phyloP scores from a whole-genome alignment of 352 stramenopile genomes.

The Phytophthora boehmeriae region DNA sequence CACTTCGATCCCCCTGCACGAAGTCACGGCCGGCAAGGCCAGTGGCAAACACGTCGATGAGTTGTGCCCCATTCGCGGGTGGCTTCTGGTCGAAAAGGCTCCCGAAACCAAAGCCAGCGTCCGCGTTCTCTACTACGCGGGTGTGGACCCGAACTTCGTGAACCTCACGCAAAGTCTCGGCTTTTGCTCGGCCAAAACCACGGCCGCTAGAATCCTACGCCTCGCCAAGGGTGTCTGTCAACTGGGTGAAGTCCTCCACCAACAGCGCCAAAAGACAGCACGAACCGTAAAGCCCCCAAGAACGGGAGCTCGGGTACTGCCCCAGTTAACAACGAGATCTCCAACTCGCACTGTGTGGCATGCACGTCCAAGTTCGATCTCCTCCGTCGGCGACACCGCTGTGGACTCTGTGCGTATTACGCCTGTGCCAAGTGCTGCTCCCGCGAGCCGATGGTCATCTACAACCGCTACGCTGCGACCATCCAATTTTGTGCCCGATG shows the following conservation, averaged over 20 bases:
- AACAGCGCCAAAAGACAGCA: constrained; percentile 22
- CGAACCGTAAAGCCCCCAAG: constrained; percentile 8
- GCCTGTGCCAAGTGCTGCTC: constrained; percentile 40
- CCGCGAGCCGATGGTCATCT: constrained; percentile 44
- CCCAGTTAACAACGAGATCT: constrained; percentile 16
- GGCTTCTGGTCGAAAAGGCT: constrained; percentile 37
- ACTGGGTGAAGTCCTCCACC: constrained; percentile 32
- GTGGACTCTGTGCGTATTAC: constrained; percentile 42
- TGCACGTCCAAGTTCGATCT: constrained; percentile 42
- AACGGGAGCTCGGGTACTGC: not conserved
- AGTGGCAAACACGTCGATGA: constrained; percentile 35
- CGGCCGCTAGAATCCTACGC: constrained; percentile 26
- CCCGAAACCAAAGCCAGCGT: constrained; percentile 34
- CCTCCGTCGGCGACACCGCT: constrained; percentile 31
- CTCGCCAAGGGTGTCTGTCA: constrained; percentile 38
- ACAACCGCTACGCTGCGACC: constrained; percentile 39
- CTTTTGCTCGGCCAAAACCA: constrained; percentile 33
- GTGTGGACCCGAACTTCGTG: constrained; percentile 18
- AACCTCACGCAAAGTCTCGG: constrained; percentile 17
- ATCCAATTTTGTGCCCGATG: constrained; percentile 45
- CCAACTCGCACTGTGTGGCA: constrained; percentile 43
- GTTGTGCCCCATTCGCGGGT: constrained; percentile 27
- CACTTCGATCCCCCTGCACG: constrained; percentile 26
- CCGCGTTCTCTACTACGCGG: constrained; percentile 32
- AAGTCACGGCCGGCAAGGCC: constrained; percentile 44